Evolutionary conservation across 2,329 filamentous ascomycete genomes (phyloP).

Genomic region (Botrytis tulipae): DNA sequence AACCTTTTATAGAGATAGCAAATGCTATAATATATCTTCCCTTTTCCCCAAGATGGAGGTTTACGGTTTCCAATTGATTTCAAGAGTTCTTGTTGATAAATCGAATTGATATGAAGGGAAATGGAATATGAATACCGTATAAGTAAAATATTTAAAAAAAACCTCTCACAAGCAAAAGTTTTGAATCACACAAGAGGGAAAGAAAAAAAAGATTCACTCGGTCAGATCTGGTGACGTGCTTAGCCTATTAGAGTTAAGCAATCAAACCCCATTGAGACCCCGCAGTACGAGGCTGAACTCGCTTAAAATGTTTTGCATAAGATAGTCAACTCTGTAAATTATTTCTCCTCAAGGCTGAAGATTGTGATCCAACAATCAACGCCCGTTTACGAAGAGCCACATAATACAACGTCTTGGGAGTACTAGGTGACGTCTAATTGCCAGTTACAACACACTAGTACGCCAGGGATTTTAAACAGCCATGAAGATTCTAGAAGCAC

Average conservation of each 20-base stretch:
- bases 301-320: constrained; percentile 19
- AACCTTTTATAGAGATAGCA: neutral
- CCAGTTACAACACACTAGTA: neutral
- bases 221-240: constrained; percentile 15
- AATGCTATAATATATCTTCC: neutral
- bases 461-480: neutral
- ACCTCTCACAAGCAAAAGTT: constrained; percentile 10
- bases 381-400: neutral
- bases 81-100: neutral
- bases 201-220: constrained; percentile 7
- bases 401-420: constrained; percentile 7
- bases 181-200: neutral
- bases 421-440: neutral
- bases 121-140: neutral
- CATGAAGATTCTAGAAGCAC: constrained; percentile 69
- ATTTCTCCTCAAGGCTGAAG: constrained; percentile 23
- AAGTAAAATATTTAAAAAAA: neutral
- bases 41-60: neutral
- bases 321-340: constrained; percentile 4
- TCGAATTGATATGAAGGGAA: neutral
- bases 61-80: neutral
- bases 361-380: constrained; percentile 4
- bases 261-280: constrained; percentile 5
- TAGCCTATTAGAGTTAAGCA: constrained; percentile 17
- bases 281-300: constrained; percentile 19